Evolutionary conservation across 2,329 filamentous ascomycete genomes (phyloP).

Genomic region (Mollisia scopiformis): DNA sequence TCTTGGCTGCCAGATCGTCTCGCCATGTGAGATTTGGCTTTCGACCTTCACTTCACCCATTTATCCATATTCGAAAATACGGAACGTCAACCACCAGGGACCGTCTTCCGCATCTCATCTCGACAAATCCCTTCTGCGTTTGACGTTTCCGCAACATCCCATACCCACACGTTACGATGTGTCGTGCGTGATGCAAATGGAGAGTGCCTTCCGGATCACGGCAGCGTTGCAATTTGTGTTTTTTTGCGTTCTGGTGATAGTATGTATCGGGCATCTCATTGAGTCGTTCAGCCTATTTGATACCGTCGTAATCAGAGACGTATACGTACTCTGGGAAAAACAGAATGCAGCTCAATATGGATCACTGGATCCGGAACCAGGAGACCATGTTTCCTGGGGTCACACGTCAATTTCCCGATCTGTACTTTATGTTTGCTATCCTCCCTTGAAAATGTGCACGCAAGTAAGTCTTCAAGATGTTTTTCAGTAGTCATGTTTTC

Average conservation of each 20-base stretch:
- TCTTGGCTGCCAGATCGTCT: not conserved
- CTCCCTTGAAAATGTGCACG: not conserved
- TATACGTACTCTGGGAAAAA: constrained; percentile 8
- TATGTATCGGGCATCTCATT: not conserved
- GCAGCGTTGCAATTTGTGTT: not conserved
- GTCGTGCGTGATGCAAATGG: not conserved
- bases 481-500: not conserved
- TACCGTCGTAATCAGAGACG: not conserved
- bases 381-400: not conserved
- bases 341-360: constrained; percentile 10
- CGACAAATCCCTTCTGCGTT: not conserved
- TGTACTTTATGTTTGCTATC: not conserved
- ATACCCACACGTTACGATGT: not conserved
- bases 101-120: not conserved
- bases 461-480: not conserved
- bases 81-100: not conserved
- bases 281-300: not conserved
- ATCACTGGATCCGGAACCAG: not conserved
- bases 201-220: not conserved
- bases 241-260: not conserved
- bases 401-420: not conserved
- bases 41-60: not conserved
- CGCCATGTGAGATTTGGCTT: not conserved
- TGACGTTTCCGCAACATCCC: not conserved
- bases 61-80: constrained; percentile 1